Evolutionary conservation across 2,329 filamentous ascomycete species (phyloP), one percentile per base, ranked within the genome.

Genomic region (Claviceps digitariae): DNA sequence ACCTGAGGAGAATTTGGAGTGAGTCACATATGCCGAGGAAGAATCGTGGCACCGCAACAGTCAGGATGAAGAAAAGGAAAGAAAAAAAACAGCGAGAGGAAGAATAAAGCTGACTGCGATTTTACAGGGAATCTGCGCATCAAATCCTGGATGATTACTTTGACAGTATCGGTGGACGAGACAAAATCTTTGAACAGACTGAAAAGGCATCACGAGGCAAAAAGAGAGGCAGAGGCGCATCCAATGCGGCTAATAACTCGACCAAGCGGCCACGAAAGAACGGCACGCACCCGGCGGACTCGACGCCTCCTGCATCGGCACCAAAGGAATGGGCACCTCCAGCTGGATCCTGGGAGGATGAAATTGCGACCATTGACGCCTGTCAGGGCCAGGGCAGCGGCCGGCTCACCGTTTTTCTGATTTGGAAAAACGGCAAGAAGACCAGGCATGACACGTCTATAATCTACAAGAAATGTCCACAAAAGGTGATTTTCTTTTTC

Each of bases 401-500:
- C 20, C 76, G 75, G 55, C 72, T 87, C 15, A 74, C 81, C 34
- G 85, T 86, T 1, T 88, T 84, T 59, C 69, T 90, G 34, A 79
- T 81, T 13, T 91, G 87, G 87, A 83, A 82, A 60, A 82, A 84
- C 56, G 82, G 81, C 9, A 73, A 79, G 48, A 90, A 88, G 71
- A 87, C 85, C 1, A 82, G 86, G 62, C 87, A 91, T 61, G 75
- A 80, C 10, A 81, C 87, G 17, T 66, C 74, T 21, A 75, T 83
- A 15, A 76, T 90, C 8, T 87, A 90, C 61, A 77, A 82, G 61
- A 83, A 88, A 60, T 90, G 86, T 59, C 87, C 87, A 0, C 87
- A 91, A 63, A 87, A 84, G 76, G 84, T 85, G 65, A 53, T 70
- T 38, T n/a, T 25, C 6, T 17, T 4, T 36, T 12, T 36, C 12